These are phyloP conservation scores for Pleodorina starrii DNA, from an alignment of 139 green algal genomes.

Conservation along the genomic window DNA sequence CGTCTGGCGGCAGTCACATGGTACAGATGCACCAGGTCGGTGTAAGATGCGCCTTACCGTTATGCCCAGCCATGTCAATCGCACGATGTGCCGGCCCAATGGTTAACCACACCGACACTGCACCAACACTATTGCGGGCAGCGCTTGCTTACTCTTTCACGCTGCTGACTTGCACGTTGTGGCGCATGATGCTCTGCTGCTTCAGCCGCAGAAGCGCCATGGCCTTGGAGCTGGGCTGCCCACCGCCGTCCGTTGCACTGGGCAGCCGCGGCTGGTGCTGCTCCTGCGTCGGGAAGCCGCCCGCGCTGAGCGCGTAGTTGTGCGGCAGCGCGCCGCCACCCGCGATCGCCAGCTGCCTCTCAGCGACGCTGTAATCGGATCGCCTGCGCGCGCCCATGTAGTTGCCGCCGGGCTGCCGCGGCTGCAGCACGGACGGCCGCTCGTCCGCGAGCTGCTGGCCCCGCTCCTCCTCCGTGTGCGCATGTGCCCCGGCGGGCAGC, in stretches of 20 bases:
- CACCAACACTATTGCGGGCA: too few relatives aligned
- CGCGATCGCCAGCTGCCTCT: not conserved
- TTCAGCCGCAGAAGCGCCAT: slow-evolving; percentile 53
- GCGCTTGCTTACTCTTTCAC: slow-evolving; percentile 9
- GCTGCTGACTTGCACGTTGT: not conserved
- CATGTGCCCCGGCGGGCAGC: not conserved
- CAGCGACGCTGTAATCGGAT: slow-evolving; percentile 2
- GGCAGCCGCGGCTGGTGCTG: not conserved
- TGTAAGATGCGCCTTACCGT: too few relatives aligned
- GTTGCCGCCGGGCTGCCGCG: not conserved
- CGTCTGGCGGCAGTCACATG: too few relatives aligned
- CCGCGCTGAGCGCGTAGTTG: not conserved
- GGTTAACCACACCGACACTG: too few relatives aligned
- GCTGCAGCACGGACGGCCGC: not conserved
- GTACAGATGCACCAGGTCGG: too few relatives aligned
- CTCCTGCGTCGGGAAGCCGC: not conserved
- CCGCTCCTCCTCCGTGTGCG: not conserved
- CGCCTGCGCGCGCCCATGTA: not conserved
- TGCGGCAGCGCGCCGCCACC: not conserved
- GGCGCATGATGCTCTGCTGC: slow-evolving; percentile 47
- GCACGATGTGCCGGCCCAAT: too few relatives aligned
- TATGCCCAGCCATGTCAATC: too few relatives aligned
- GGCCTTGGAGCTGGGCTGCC: not conserved
- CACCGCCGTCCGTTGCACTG: not conserved
- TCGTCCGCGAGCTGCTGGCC: not conserved